Conservation (phyloP, 192 early-diverging fungal species). For the Phlyctochytrium arcticum region DNA sequence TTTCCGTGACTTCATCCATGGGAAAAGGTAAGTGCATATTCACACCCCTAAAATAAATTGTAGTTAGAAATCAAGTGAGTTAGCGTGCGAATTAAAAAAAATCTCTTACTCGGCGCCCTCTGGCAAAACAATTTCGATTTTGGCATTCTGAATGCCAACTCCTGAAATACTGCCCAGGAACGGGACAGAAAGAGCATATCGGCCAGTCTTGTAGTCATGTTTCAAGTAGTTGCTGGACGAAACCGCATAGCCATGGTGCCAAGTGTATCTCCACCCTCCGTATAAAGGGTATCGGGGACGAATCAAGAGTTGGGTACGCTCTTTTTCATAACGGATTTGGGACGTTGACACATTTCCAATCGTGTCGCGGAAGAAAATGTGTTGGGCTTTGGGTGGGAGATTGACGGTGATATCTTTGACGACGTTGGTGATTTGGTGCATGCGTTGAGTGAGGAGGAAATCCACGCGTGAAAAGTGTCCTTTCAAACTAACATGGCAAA, state of each 20-base stretch:
- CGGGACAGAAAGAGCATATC: conserved; percentile 64
- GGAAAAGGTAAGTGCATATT: conserved; percentile 46
- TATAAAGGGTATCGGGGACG: conserved; percentile 88
- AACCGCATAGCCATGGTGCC: conserved; percentile 88
- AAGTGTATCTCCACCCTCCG: conserved; percentile 97
- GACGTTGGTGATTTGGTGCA: conserved; percentile 46
- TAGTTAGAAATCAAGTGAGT: neutral
- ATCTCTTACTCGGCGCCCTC: conserved; percentile 80
- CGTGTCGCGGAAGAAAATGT: conserved; percentile 83
- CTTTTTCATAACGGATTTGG: conserved; percentile 41
- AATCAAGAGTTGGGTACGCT: conserved; percentile 65
- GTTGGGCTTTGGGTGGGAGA: conserved; percentile 65
- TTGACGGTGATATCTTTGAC: conserved; percentile 47
- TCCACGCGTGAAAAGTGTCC: conserved; percentile 72
- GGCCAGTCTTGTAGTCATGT: conserved; percentile 32
- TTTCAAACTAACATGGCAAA: conserved; percentile 37
- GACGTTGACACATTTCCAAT: conserved; percentile 99
- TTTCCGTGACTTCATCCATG: conserved; percentile 50
- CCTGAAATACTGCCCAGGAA: conserved; percentile 64
- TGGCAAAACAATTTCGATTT: conserved; percentile 77
- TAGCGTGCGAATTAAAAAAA: neutral
- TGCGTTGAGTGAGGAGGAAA: conserved; percentile 43
- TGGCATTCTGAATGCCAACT: conserved; percentile 59
- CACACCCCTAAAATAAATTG: neutral
- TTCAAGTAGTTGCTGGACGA: conserved; percentile 66